phyloP scores from a whole-genome alignment of 495 filamentous ascomycete genomes.

The Aspergillus sclerotiicarbonarius region DNA sequence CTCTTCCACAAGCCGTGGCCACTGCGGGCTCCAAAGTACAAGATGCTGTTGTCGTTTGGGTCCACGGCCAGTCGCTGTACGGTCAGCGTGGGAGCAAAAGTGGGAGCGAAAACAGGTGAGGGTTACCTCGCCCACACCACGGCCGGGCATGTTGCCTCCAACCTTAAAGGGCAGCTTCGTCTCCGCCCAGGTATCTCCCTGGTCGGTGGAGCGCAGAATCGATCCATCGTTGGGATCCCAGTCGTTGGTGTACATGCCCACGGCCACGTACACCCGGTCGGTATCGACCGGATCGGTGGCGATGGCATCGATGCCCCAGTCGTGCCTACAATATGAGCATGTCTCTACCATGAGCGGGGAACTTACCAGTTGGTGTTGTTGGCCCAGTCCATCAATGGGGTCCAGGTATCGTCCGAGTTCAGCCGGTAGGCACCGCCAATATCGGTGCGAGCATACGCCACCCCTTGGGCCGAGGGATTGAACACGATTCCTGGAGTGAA shows the following conservation, averaged over 20 bases:
- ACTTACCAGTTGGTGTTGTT: conserved; percentile 11
- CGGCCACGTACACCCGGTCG: conserved; percentile 13
- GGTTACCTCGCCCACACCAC: conserved; percentile 17
- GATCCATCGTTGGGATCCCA: conserved; percentile 18
- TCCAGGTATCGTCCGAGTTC: conserved; percentile 19
- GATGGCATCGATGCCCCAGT: conserved; percentile 16
- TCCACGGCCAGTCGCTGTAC: conserved; percentile 11
- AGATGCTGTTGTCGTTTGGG: conserved; percentile 14
- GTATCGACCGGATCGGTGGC: conserved; percentile 17
- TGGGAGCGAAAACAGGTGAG: no score
- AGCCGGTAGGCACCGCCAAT: conserved; percentile 19
- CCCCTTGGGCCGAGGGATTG: conserved; percentile 13
- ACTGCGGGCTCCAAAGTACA: conserved; percentile 16
- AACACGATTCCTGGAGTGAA: conserved; percentile 16
- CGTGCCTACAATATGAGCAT: conserved; percentile 10
- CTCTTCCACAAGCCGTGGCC: conserved; percentile 15
- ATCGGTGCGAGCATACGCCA: conserved; percentile 17
- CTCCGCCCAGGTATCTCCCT: conserved; percentile 16
- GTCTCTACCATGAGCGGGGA: neutral
- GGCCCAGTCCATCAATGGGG: conserved; percentile 12
- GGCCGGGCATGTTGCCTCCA: conserved; percentile 20
- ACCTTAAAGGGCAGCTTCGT: conserved; percentile 16
- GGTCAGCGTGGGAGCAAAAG: neutral
- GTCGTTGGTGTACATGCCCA: conserved; percentile 18
- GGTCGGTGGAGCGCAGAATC: conserved; percentile 15